These are phyloP conservation scores for Arachis stenosperma DNA, from an alignment of 306 rosid genomes.

Conservation along the genomic window DNA sequence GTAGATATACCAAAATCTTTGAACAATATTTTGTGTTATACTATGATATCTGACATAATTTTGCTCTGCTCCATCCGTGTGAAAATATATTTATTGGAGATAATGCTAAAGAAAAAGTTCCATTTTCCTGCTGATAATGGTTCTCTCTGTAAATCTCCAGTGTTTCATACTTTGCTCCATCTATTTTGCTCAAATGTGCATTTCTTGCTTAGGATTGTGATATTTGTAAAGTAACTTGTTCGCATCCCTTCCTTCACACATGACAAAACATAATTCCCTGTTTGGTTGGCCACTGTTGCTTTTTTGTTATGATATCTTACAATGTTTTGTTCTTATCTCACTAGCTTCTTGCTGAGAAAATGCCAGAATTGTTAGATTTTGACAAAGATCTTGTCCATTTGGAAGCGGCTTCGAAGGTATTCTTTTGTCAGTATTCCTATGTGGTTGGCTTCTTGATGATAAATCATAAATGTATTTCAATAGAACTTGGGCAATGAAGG, in stretches of 20 bases:
- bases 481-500: conserved; percentile 11
- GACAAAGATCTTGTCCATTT: conserved; percentile 90
- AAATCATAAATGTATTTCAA: neutral
- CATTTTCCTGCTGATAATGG: conserved; percentile 22
- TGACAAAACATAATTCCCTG: neutral
- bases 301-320: conserved; percentile 38
- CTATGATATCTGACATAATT: conserved; percentile 24
- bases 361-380: conserved; percentile 94
- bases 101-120: conserved; percentile 9
- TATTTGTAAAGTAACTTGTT: neutral
- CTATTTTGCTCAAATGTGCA: neutral
- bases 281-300: conserved; percentile 14
- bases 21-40: conserved; percentile 14
- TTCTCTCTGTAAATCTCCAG: neutral
- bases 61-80: conserved; percentile 7
- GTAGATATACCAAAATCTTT: conserved; percentile 48
- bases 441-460: conserved; percentile 28
- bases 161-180: neutral
- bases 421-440: conserved; percentile 38
- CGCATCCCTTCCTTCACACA: neutral
- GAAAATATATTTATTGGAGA: neutral
- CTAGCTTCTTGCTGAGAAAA: conserved; percentile 90
- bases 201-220: neutral
- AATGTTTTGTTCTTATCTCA: conserved; percentile 32
- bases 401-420: conserved; percentile 96